Evolutionary conservation across 176 grass and related monocot genomes (phyloP), one percentile per base, ranked within the genome.

Genomic region (Oryza officinalis): DNA sequence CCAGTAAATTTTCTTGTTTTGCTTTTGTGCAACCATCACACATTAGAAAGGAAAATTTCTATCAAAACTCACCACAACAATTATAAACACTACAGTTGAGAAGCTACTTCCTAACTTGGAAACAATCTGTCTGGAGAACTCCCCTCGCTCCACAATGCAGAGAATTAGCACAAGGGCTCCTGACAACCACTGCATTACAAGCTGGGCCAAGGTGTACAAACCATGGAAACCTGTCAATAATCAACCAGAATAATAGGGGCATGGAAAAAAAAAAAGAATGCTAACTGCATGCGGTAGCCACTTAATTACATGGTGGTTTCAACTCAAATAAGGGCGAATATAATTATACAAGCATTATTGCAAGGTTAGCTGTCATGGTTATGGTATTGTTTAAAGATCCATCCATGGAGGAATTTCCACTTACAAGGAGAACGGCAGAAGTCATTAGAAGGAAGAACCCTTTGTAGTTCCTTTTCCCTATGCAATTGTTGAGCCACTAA

Each of bases 401-500:
- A 28, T 65, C 18, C 50, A 26, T 45, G 60, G 52, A 83, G 74
- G 79, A 10, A 37, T 8, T 3, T 31, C 72, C 79, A 15, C 93
- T 83, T 94, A 98, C 96, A 89, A 98, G 77, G 66, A 92, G 43
- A 81, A 98, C 85, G 20, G 96, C 85, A 80, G 85, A 95, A 44
- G 90, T 81, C 96, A 98, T 98, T 49, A 98, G 89, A 85, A 80
- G 37, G 61, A 98, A 96, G 80, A 98, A 98, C 15, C 93, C 89
- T 85, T 82, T 92, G 73, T 98, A 98, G 73, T 98, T 98, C 83
- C 86, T 90, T 87, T 92, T 94, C 59, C 96, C 96, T 68, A 98
- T 92, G 85, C 96, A 98, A 76, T 98, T 98, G 79, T 98, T 98
- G 67, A 98, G 91, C 96, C 96, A 98, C 96, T 98, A 74, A 12